Evolutionary conservation across 2,329 filamentous ascomycete species (phyloP), one percentile per base, ranked within the genome.

Genomic region (Claviceps monticola): DNA sequence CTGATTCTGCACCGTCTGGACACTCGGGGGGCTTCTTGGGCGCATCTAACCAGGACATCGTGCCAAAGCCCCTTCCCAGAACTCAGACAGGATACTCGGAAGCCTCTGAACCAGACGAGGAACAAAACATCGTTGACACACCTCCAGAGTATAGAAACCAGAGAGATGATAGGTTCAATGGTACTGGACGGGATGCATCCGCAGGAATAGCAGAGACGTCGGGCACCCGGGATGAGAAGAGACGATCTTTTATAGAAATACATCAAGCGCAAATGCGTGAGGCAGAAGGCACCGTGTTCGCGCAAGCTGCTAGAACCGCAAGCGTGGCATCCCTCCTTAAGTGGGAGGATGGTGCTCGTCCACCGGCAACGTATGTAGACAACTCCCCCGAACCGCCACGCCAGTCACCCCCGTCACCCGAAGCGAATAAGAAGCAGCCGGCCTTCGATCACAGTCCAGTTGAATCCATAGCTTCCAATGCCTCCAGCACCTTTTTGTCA

Each of bases 251-350:
- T 57, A 79, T 82, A 52, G 78, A 77, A 61, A 70, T 71, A 17
- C 77, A 77, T 56, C 76, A 74, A 59, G 78, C 78, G 4, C 70
- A 82, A 60, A 81, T 83, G 74, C 73, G 78, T 39, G 67, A 75
- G 58, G 78, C 75, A 5, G 80, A 83, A 61, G 80, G 77, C 2
- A 71, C 71, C 58, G 79, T 78, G 7, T 74, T 83, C 55, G 72
- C 77, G 7, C 71, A 76, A 53, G 77, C 77, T 47, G 64, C 59
- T 50, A 64, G 58, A 39, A 63, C 59, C 46, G 64, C 62, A 54
- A 69, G 62, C 53, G 62, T 61, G 17, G 63, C 65, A 14, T 62
- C 64, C 7, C 60, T 62, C 9, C 61, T 63, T 16, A 60, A 64
- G 9, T 65, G 66, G 65, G 66, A 64, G 17, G 61, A 64, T 17